Conservation (phyloP, 2,329 filamentous ascomycete genomes). For the Diaporthe vaccinii region DNA sequence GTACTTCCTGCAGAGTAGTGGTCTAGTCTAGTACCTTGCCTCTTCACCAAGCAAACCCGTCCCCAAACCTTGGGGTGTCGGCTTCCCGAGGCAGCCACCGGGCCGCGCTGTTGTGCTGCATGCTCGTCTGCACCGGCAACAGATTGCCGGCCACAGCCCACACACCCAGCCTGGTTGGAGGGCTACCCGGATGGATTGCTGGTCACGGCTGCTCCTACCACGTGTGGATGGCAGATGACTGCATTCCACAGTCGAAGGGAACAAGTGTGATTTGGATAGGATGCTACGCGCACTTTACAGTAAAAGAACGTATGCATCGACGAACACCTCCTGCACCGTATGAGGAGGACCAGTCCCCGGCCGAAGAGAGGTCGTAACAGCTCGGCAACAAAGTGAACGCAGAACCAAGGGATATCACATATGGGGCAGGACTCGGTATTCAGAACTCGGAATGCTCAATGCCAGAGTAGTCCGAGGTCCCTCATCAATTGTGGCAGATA, state of each 20-base stretch:
- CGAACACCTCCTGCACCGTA: background rate
- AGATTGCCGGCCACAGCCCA: conserved; percentile 9
- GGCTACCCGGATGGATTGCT: background rate
- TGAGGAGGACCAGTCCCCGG: background rate
- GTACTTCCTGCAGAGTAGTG: background rate
- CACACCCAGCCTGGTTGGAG: background rate
- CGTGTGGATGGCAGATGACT: conserved; percentile 13
- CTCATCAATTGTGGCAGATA: background rate
- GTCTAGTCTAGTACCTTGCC: background rate
- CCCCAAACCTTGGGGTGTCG: conserved; percentile 18
- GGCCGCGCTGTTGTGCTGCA: conserved; percentile 10
- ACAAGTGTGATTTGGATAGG: background rate
- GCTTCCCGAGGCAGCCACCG: conserved; percentile 28
- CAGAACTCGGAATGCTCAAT: background rate
- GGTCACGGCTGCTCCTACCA: background rate
- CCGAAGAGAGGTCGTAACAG: background rate
- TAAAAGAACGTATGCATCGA: background rate
- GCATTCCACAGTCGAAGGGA: background rate
- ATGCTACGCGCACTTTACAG: background rate
- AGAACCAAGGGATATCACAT: background rate
- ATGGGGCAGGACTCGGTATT: background rate
- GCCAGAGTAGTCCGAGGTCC: too few relatives aligned
- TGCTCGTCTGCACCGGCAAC: background rate
- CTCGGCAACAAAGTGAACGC: background rate
- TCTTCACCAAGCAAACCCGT: conserved; percentile 1